These are phyloP conservation scores for Suillus paluster DNA, from an alignment of 768 basidiomycete genomes.

Conservation along the genomic window DNA sequence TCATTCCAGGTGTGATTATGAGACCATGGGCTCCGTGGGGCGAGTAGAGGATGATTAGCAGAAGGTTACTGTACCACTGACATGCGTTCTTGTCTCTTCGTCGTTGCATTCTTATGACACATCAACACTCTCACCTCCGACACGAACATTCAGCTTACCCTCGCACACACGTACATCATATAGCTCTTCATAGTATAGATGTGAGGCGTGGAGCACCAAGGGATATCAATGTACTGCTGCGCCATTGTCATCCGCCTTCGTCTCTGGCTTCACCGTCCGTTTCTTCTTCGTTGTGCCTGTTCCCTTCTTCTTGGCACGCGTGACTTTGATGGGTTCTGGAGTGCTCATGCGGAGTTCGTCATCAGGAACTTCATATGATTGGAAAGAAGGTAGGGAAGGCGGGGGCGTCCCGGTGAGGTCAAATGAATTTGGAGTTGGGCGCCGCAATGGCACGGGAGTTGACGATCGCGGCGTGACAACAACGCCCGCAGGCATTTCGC, in stretches of 20 bases:
- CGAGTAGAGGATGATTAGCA: slow-evolving; percentile 73
- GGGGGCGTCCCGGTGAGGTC: slow-evolving; percentile 40
- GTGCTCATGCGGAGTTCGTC: slow-evolving; percentile 55
- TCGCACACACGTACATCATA: slow-evolving; percentile 27
- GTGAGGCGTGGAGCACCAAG: neutral
- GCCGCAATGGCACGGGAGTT: slow-evolving; percentile 33
- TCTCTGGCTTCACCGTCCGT: slow-evolving; percentile 46
- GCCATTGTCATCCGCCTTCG: neutral
- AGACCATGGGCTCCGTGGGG: slow-evolving; percentile 92
- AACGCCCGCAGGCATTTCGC: slow-evolving; percentile 84
- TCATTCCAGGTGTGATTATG: slow-evolving; percentile 92
- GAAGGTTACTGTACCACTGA: slow-evolving; percentile 39
- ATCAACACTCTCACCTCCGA: too few species aligned
- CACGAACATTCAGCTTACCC: slow-evolving; percentile 7
- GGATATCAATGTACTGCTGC: neutral
- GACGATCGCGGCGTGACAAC: slow-evolving; percentile 26
- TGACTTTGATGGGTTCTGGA: slow-evolving; percentile 77
- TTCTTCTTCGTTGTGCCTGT: slow-evolving; percentile 63
- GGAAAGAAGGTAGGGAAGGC: slow-evolving; percentile 45
- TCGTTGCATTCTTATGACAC: slow-evolving; percentile 12
- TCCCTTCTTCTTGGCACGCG: slow-evolving; percentile 68
- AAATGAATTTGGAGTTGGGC: slow-evolving; percentile 28
- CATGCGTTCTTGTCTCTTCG: slow-evolving; percentile 18
- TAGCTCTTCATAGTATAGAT: slow-evolving; percentile 19
- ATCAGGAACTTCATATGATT: slow-evolving; percentile 56